Conservation (phyloP, 768 basidiomycete genomes). For the Leccinum subgranulosum region DNA sequence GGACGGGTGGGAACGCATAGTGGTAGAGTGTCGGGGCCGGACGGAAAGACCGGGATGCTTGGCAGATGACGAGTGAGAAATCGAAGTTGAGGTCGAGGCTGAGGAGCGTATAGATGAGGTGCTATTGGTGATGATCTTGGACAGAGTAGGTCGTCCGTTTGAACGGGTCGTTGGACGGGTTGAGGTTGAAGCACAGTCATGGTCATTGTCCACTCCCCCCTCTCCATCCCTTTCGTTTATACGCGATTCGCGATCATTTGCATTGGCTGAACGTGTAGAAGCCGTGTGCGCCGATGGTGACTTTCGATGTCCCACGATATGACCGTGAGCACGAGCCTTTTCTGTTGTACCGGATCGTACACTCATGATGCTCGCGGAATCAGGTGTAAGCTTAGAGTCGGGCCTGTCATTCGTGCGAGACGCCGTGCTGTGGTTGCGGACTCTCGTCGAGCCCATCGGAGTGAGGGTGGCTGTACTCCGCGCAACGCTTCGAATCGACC, state of each 20-base stretch:
- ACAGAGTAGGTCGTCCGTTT: constrained; percentile 26
- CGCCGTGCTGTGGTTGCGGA: constrained; percentile 27
- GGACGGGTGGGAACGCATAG: constrained; percentile 24
- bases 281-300: constrained; percentile 19
- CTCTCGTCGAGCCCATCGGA: constrained; percentile 13
- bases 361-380: constrained; percentile 27
- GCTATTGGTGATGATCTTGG: constrained; percentile 27
- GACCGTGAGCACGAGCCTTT: constrained; percentile 20
- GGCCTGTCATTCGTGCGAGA: constrained; percentile 42
- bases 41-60: constrained; percentile 16
- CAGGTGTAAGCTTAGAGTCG: constrained; percentile 72
- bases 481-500: constrained; percentile 47
- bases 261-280: constrained; percentile 1
- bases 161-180: constrained; percentile 6
- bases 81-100: constrained; percentile 7
- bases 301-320: constrained; percentile 17
- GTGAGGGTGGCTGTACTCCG: constrained; percentile 36
- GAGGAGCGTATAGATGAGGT: constrained; percentile 24
- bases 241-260: not conserved
- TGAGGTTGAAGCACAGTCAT: constrained; percentile 16
- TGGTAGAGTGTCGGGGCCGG: constrained; percentile 20
- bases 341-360: constrained; percentile 24
- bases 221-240: constrained; percentile 3
- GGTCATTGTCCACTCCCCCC: constrained; percentile 8
- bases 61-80: constrained; percentile 7